Conservation (phyloP, 495 filamentous ascomycete genomes). For the Choiromyces venosus region DNA sequence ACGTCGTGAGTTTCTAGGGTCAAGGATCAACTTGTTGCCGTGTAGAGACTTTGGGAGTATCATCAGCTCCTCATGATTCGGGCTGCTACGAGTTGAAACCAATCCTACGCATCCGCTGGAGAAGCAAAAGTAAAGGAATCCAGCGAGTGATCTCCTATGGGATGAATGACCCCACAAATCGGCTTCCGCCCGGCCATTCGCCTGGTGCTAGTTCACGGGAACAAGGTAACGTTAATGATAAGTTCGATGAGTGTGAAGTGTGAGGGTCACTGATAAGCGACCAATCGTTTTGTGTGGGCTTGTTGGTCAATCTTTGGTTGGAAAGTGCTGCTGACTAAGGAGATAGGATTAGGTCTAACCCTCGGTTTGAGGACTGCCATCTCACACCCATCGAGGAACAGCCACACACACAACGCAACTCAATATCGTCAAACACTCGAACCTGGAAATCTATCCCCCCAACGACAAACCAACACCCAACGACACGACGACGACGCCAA, state of each 20-base stretch:
- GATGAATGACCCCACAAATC: background rate
- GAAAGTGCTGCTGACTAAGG: background rate
- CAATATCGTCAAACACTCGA: conserved; percentile 30
- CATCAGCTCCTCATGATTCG: background rate
- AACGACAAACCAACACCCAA: conserved; percentile 37
- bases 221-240: background rate
- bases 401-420: background rate
- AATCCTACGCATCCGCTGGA: background rate
- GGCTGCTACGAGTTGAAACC: background rate
- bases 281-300: background rate
- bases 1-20: background rate
- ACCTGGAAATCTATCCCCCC: conserved; percentile 31
- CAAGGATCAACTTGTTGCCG: background rate
- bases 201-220: background rate
- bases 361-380: background rate
- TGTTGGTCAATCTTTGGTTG: background rate
- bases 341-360: background rate
- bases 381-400: background rate
- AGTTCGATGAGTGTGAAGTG: background rate
- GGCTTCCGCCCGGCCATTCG: background rate
- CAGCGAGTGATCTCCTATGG: background rate
- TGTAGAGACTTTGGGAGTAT: background rate
- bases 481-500: conserved; percentile 31
- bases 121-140: background rate
- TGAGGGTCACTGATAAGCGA: background rate